Evolutionary conservation across 768 basidiomycete species (phyloP), one percentile per base, ranked within the genome.

Genomic region (Astraeus odoratus): DNA sequence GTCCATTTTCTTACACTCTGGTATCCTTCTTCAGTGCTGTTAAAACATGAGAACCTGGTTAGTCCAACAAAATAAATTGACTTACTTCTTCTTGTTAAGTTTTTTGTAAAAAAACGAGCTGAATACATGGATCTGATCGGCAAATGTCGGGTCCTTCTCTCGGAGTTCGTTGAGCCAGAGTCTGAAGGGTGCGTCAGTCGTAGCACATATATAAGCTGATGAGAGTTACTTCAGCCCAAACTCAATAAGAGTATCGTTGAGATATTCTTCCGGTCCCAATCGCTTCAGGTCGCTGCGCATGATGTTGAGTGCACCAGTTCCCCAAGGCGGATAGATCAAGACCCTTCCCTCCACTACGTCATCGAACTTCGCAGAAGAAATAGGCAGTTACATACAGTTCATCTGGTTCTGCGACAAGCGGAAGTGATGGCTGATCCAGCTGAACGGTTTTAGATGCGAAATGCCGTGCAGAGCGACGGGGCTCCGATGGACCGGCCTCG

Each of bases 21-120:
- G 60, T 93, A 97, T 10, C 85, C 85, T 48, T 80, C 80, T 30
- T 77, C 70, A 22, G 66, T 48, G 44, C 76, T 78, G 54, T 54
- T n/a, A 31, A 44, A 47, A 16, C 33, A 19, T 39, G 43, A 36
- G 52, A 27, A 33, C 3, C 16, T 55, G 63, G 60, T 49, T 24
- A 25, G 6, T 18, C 12, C 10, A 46, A 35, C 25, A 25, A 52
- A 31, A 26, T 30, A 5, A 4, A 7, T 44, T 23, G 20, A 58
- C 70, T 30, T 59, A 82, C 81, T 72, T 77, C 59, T 78, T 85
- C 52, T 31, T 66, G 43, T 75, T 83, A 22, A 99, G 67, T 64
- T 96, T 95, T 70, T 94, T 90, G 71, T 94, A 98, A 66, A 99
- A 98, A 67, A 97, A 99, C 0, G 94, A 94, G 62, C 84, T 98